Evolutionary conservation across 441 rosid species (phyloP).

Genomic region (Adansonia rubrostipa): DNA sequence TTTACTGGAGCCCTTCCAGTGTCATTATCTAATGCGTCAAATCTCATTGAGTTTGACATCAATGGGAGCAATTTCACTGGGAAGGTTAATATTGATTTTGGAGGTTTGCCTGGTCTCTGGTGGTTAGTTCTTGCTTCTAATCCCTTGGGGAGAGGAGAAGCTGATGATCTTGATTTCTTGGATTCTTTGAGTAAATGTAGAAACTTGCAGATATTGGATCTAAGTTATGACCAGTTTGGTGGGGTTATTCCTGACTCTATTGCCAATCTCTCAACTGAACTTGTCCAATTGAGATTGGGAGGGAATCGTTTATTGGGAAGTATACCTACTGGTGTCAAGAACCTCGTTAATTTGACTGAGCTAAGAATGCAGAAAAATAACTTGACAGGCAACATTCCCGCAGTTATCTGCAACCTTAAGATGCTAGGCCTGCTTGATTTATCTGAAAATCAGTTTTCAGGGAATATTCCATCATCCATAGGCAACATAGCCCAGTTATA

Average conservation of each 20-base stretch:
- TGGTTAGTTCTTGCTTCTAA: not conserved
- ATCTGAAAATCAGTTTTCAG: not conserved
- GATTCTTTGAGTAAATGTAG: slow-evolving; percentile 26
- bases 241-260: slow-evolving; percentile 26
- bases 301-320: slow-evolving; percentile 17
- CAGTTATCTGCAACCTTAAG: slow-evolving; percentile 4
- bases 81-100: slow-evolving; percentile 19
- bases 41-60: not conserved
- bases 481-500: slow-evolving; percentile 4
- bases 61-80: slow-evolving; percentile 18
- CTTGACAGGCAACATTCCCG: slow-evolving; percentile 20
- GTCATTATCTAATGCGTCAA: slow-evolving; percentile 31
- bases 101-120: not conserved
- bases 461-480: slow-evolving; percentile 11
- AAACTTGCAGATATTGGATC: not conserved
- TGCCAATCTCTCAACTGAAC: slow-evolving; percentile 27
- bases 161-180: slow-evolving; percentile 18
- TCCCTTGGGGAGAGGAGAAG: slow-evolving; percentile 21
- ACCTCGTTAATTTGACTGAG: not conserved
- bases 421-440: not conserved
- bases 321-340: slow-evolving; percentile 17
- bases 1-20: slow-evolving; percentile 23
- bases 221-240: not conserved
- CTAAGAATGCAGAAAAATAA: not conserved
- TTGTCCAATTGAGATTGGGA: not conserved